phyloP scores from a whole-genome alignment of 78 protist genomes.

The Polysphondylium violaceum region DNA sequence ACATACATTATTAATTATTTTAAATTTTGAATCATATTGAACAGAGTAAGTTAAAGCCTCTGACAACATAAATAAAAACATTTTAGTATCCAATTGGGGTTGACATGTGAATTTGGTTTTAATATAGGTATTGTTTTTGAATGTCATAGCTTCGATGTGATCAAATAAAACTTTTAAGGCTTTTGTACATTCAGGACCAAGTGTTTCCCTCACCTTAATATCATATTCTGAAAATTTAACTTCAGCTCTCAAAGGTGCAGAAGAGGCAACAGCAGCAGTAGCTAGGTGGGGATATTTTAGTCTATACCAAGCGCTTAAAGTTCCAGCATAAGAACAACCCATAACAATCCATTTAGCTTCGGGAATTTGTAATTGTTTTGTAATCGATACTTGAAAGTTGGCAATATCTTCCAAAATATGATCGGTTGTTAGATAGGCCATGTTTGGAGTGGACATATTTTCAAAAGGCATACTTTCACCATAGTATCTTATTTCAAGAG shows the following conservation, averaged over 20 bases:
- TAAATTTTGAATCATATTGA: constrained; percentile 54
- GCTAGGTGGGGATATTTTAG: constrained; percentile 61
- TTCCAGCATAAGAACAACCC: constrained; percentile 77
- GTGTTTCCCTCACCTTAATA: constrained; percentile 23
- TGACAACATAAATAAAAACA: constrained; percentile 54
- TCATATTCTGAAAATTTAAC: constrained; percentile 30
- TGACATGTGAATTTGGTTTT: constrained; percentile 33
- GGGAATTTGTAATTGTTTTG: not conserved
- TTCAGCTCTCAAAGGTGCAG: constrained; percentile 55
- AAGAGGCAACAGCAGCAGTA: constrained; percentile 48
- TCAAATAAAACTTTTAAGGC: constrained; percentile 10
- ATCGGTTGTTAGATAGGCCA: constrained; percentile 48
- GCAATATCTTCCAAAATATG: constrained; percentile 77
- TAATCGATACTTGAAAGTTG: constrained; percentile 11
- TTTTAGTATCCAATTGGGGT: constrained; percentile 29
- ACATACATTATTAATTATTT: constrained; percentile 17
- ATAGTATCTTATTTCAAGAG: constrained; percentile 63
- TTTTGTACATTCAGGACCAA: constrained; percentile 29
- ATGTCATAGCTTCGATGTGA: constrained; percentile 13
- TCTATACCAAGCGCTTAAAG: constrained; percentile 74
- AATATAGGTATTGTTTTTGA: not conserved
- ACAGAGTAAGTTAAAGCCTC: constrained; percentile 61
- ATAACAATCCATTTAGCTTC: constrained; percentile 52
- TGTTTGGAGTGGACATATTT: constrained; percentile 26
- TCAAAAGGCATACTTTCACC: constrained; percentile 64